A percentile compares a stretch with the other conserved stretches of the same genome.
Evolutionary conservation across 2,329 filamentous ascomycete species (phyloP).

Genomic region (Sporothrix variecibatus): DNA sequence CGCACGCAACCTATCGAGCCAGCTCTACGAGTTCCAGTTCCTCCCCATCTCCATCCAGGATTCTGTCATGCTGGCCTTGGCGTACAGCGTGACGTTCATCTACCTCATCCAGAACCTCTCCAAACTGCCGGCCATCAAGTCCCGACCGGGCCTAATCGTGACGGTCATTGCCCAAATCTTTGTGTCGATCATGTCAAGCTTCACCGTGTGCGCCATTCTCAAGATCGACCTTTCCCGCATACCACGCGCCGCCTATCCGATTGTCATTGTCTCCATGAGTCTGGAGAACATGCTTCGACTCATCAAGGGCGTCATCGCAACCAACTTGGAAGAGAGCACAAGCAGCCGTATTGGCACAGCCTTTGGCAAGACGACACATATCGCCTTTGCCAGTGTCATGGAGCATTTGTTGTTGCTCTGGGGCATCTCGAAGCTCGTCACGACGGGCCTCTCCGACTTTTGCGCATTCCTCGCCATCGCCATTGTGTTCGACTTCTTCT

Average conservation of each 20-base stretch:
- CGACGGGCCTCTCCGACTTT: constrained; percentile 66
- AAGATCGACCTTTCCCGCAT: constrained; percentile 75
- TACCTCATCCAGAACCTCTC: constrained; percentile 70
- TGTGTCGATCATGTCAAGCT: constrained; percentile 74
- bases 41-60: constrained; percentile 70
- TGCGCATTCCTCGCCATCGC: constrained; percentile 76
- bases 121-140: constrained; percentile 73
- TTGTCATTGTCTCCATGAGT: constrained; percentile 75
- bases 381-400: constrained; percentile 66
- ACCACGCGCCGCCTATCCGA: constrained; percentile 71
- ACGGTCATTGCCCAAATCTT: constrained; percentile 70
- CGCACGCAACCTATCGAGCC: constrained; percentile 55
- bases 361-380: constrained; percentile 70
- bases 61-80: constrained; percentile 62
- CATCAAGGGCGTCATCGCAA: constrained; percentile 75
- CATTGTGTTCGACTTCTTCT: constrained; percentile 75
- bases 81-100: constrained; percentile 63
- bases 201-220: constrained; percentile 75
- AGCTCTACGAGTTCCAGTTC: constrained; percentile 77
- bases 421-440: constrained; percentile 65
- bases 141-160: constrained; percentile 69
- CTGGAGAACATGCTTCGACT: constrained; percentile 77
- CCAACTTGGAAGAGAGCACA: constrained; percentile 67
- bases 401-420: constrained; percentile 71
- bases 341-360: constrained; percentile 71